Base-by-base conservation (phyloP, 1,284 basidiomycete genomes). In the Meripilus lineatus region DNA sequence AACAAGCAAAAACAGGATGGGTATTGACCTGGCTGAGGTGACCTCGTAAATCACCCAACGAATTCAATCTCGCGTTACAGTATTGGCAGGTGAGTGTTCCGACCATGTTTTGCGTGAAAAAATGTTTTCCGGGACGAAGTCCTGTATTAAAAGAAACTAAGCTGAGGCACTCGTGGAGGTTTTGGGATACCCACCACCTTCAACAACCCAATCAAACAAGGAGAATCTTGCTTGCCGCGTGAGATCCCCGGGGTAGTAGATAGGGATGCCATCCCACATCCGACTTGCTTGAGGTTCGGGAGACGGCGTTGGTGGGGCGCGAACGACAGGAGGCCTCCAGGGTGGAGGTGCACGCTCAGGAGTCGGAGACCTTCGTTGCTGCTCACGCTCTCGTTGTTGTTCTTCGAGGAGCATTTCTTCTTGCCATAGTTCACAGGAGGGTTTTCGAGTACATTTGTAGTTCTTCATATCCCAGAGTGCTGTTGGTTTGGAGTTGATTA, bases 391-490 rank as follows among this genome's bases (percentile, higher is more conserved):
- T 8, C 66, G 54, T 48, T 68, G 67, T 5, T 58, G 58, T 42
- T 58, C 59, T 42, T 66, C 67, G 15, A 69, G 54, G 0, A 70
- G 50, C 59, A 65, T 65, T 11, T 65, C 58, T 38, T 70, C 67
- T 42, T 70, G 67, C 67, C 67, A 70, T 3, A 69, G 53, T 1
- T 59, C 58, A 46, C 68, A 70, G 2, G 64, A 54, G 1, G 68
- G 66, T 14, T 53, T 35, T n/a, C 66, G 57, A 14, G 59, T 61
- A 47, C 68, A 70, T 10, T 46, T 45, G 3, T 52, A 51, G 7
- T 38, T 40, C 8, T 30, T 39, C 6, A 46, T 53, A 36, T 59
- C 56, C 60, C 64, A 63, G 8, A 57, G 43, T 20, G 64, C 65
- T 65, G 42, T 3, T 25, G 5, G 14, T 1, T n/a, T 8, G n/a